A percentile compares a stretch with the other conserved stretches of the same genome.
phyloP scores from a whole-genome alignment of 176 grass and related monocot species.

The Ananas comosus region DNA sequence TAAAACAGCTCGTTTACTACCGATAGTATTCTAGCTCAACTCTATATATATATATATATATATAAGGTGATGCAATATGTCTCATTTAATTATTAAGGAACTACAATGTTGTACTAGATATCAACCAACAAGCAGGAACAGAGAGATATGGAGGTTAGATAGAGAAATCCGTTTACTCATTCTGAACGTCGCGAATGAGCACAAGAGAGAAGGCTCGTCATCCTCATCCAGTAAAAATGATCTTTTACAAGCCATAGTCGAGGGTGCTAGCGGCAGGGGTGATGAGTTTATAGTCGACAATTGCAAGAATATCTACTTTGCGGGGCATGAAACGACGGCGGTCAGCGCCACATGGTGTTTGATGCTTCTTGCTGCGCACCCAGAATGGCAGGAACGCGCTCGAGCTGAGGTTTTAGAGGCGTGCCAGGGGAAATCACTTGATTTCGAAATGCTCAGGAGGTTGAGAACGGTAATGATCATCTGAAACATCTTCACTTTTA shows the following conservation, averaged over 20 bases:
- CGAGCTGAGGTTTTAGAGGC: constrained; percentile 35
- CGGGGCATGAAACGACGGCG: constrained; percentile 54
- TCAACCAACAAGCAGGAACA: constrained; percentile 54
- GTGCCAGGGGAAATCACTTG: constrained; percentile 18
- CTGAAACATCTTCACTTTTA: background rate
- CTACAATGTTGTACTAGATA: constrained; percentile 24
- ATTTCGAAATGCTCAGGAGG: constrained; percentile 39
- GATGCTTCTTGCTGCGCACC: constrained; percentile 61
- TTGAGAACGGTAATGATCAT: constrained; percentile 43
- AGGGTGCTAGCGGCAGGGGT: constrained; percentile 26
- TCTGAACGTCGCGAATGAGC: constrained; percentile 34
- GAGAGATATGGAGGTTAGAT: constrained; percentile 45
- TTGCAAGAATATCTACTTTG: constrained; percentile 86
- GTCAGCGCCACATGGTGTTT: constrained; percentile 56
- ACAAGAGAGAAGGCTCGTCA: constrained; percentile 3
- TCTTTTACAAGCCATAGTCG: constrained; percentile 57
- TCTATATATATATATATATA: no score
- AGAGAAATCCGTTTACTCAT: constrained; percentile 35
- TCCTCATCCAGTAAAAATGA: constrained; percentile 3
- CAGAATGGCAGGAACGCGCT: constrained; percentile 46
- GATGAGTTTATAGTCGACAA: constrained; percentile 71
- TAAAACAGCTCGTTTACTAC: no score
- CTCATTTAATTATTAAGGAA: background rate
- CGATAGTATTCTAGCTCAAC: no score
- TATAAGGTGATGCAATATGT: no score